Evolutionary conservation across 352 stramenopile species (phyloP).

Genomic region (Pythium sp.): DNA sequence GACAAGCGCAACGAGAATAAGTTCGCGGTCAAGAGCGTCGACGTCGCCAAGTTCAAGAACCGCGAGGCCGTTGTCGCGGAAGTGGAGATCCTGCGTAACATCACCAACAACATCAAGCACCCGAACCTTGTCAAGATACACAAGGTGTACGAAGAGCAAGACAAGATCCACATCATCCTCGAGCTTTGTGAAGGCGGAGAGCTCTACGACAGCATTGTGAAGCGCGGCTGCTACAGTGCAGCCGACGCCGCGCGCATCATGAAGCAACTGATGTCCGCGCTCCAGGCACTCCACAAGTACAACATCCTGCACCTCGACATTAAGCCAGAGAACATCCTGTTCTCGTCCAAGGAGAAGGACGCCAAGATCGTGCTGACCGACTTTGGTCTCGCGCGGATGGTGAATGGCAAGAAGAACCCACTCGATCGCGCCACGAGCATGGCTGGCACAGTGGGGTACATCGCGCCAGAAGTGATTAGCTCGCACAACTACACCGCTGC

Average conservation of each 20-base stretch:
- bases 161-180: conserved; percentile 79
- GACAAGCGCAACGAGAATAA: conserved; percentile 49
- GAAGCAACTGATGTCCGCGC: conserved; percentile 56
- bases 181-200: conserved; percentile 71
- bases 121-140: conserved; percentile 76
- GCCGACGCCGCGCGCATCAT: conserved; percentile 62
- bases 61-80: conserved; percentile 64
- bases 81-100: conserved; percentile 78
- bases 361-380: conserved; percentile 76
- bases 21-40: conserved; percentile 77
- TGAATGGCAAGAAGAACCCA: conserved; percentile 67
- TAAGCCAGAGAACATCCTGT: conserved; percentile 82
- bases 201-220: conserved; percentile 72
- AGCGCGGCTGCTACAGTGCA: conserved; percentile 66
- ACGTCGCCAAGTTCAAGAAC: conserved; percentile 77
- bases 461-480: conserved; percentile 72
- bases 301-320: conserved; percentile 82
- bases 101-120: conserved; percentile 80
- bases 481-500: conserved; percentile 62
- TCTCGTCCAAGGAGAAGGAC: conserved; percentile 44
- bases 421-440: conserved; percentile 61
- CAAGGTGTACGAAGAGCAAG: conserved; percentile 81
- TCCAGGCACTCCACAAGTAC: conserved; percentile 65
- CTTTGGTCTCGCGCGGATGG: conserved; percentile 74
- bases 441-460: conserved; percentile 77